Base-by-base conservation (phyloP, 495 filamentous ascomycete genomes). In the Penicillium mononematosum region DNA sequence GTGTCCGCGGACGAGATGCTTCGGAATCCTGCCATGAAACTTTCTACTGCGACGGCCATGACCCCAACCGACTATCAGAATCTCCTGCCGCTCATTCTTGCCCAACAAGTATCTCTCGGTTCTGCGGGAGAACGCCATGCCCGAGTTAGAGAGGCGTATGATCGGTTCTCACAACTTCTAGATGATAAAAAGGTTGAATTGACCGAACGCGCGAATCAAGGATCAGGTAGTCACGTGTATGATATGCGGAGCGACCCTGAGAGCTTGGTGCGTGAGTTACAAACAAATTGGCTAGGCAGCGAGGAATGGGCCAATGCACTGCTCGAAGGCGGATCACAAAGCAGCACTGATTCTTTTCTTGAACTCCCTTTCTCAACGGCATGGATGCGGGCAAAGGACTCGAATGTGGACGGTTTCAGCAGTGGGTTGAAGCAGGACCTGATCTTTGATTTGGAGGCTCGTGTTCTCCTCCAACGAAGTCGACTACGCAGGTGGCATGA, bases 221-320 rank as follows among this genome's bases (percentile, higher is more conserved):
- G 55, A 7, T 27, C 43, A 16, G 47, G 39, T 7, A 39, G 41
- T 8, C 14, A 59, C 4, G 1, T 50, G 70, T 45, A 81, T 75
- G 60, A 77, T 47, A 3, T 19, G 75, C 45, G 71, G 58, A 53
- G 70, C 50, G 47, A 75, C 78, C 54, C 66, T 46, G 55, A 71
- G 2, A 34, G 19, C 9, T 25, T 77, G 12, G 74, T 81, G 43
- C 75, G 76, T 27, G 75, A 81, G 16, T 67, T 91, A 29, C 78
- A 78, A 58, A 82, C 82, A 20, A 89, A 90, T 58, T 96, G 90
- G 90, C 73, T 87, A 7, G 91, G 90, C 2, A 79, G 85, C 58
- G 76, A 83, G 47, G 77, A 85, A 49, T 90, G 88, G 85, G 76
- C 86, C 60, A 81, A 89, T 38, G 70, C 78, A 16, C 63, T 95